A percentile compares a stretch with the other conserved stretches of the same genome.
These are phyloP conservation scores for Maudiozyma saulgeensis DNA, from an alignment of 805 yeast species.

Conservation along the genomic window DNA sequence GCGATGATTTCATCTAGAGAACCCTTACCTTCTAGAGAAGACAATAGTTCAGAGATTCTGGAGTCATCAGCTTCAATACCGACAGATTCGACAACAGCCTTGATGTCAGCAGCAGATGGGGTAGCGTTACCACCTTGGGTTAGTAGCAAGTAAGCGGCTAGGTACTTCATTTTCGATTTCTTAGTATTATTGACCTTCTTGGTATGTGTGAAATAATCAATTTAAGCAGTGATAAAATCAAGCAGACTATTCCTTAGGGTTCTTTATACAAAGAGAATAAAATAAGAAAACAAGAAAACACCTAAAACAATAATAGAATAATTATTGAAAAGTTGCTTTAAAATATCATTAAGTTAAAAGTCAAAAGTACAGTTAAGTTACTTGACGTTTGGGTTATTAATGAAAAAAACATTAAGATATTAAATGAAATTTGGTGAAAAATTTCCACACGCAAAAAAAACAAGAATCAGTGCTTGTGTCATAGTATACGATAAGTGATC, in stretches of 20 bases:
- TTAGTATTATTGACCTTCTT: slow-evolving; percentile 4
- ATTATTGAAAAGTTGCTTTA: neutral
- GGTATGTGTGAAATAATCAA: slow-evolving; percentile 27
- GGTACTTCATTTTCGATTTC: slow-evolving; percentile 51
- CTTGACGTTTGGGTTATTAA: no score
- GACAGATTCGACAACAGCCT: slow-evolving; percentile 61
- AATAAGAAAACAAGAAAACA: neutral
- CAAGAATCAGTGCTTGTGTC: slow-evolving; percentile 11
- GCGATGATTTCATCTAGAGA: slow-evolving; percentile 58
- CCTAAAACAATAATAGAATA: neutral
- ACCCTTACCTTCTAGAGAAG: slow-evolving; percentile 75
- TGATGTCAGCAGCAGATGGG: slow-evolving; percentile 72
- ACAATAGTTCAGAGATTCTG: slow-evolving; percentile 58
- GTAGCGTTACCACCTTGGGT: slow-evolving; percentile 78
- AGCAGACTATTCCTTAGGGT: slow-evolving; percentile 32
- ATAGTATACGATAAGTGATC: slow-evolving; percentile 10
- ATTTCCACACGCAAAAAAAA: slow-evolving; percentile 1
- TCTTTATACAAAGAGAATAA: neutral
- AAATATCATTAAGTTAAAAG: neutral
- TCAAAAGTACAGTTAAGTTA: neutral
- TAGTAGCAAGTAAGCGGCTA: slow-evolving; percentile 88
- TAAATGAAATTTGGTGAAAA: neutral
- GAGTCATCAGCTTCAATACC: slow-evolving; percentile 76
- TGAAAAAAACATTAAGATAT: no score
- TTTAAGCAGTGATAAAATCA: slow-evolving; percentile 27